Base-by-base conservation (phyloP, 2,329 filamentous ascomycete species). In the Fusarium floridanum region DNA sequence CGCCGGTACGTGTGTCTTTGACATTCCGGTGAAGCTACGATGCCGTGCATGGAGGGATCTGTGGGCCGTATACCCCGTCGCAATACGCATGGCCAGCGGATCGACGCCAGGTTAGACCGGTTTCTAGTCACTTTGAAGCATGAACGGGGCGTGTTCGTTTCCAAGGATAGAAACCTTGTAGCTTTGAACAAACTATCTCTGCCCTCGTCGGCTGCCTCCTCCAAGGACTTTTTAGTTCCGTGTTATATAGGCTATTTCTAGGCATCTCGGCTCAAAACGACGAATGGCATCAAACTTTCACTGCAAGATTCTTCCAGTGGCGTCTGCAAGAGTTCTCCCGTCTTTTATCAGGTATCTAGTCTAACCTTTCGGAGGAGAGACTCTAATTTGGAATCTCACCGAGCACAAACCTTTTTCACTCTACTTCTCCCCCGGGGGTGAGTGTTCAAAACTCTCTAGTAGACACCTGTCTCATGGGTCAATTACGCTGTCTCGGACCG, bases 401-500 rank as follows among this genome's bases (percentile, higher is more conserved):
- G 37, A 29, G 55, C 22, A 73, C 72, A 56, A 27, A 59, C 27
- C 29, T 24, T 29, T 17, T n/a, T 32, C 14, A 11, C 27, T 55
- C 22, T 39, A 17, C 24, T 24, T 59, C 34, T 55, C 41, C 64
- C 56, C 48, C 29, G 29, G 43, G 45, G 48, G 48, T 14, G 48
- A 27, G 29, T 32, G 29, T 10, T 32, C 17, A 61, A 36, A 36
- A 34, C 12, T 10, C 43, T 61, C 67, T 61, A n/a, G 62, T 67
- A 17, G 45, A 43, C 27, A 32, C 48, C 41, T 67, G 68, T 70
- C 71, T 71, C 66, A 65, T 64, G 61, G 61, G 34, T 61, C 48
- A 71, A 65, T 64, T 71, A 57, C 60, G 61, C 61, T 77, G 77
- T 78, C 74, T 79, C 72, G 69, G 69, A 75, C 65, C 61, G 68